Evolutionary conservation across 345 rosid species (phyloP).

Genomic region (Zanthoxylum bungeanum): DNA sequence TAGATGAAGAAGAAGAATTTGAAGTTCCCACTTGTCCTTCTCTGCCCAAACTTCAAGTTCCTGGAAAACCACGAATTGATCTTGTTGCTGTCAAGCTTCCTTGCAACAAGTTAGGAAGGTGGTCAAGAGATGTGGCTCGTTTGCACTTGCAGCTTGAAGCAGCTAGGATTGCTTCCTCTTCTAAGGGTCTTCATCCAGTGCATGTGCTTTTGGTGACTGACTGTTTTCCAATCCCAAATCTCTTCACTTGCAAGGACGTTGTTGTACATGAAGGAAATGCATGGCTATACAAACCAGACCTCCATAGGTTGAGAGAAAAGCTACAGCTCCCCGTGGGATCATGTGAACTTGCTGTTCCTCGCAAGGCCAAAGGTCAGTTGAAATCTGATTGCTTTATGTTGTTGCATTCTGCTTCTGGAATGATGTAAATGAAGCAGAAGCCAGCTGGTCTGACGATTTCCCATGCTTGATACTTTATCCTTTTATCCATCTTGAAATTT

Average conservation of each 20-base stretch:
- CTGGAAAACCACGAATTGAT: conserved; percentile 75
- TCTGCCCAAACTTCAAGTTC: conserved; percentile 59
- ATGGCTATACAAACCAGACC: conserved; percentile 80
- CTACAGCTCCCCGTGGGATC: conserved; percentile 76
- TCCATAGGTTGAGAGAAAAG: conserved; percentile 58
- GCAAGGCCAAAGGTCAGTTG: conserved; percentile 69
- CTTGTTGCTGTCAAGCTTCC: conserved; percentile 80
- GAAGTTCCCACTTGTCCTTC: conserved; percentile 81
- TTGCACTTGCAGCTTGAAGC: conserved; percentile 84
- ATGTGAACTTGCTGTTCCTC: conserved; percentile 85
- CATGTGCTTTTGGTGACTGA: conserved; percentile 64
- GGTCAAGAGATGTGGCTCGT: conserved; percentile 87
- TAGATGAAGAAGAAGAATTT: conserved; percentile 85
- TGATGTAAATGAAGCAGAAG: conserved; percentile 5
- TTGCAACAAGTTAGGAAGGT: conserved; percentile 52
- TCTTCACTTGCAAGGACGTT: conserved; percentile 78
- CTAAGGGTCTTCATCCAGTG: conserved; percentile 69
- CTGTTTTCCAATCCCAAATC: conserved; percentile 76
- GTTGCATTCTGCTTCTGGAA: not conserved
- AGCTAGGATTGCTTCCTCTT: conserved; percentile 74
- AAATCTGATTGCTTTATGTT: conserved; percentile 9
- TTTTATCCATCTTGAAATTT: not conserved
- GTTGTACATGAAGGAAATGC: conserved; percentile 46
- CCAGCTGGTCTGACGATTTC: not conserved
- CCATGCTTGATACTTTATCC: not conserved